phyloP scores from a whole-genome alignment of 169 alveolate species.

The Theileria annulata region DNA sequence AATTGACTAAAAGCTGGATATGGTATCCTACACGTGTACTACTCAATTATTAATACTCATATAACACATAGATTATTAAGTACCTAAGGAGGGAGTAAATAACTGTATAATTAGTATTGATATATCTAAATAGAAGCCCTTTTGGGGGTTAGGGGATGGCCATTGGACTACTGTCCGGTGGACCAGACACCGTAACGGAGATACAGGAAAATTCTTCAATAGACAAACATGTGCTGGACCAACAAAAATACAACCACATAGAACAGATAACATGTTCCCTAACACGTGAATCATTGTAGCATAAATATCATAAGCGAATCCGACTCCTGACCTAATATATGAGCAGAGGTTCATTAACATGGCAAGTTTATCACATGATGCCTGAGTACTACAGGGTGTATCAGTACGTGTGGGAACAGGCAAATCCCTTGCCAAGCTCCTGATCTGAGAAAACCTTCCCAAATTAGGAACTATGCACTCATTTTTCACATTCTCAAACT shows the following conservation, averaged over 20 bases:
- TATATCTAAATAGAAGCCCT: no score
- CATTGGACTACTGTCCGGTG: no score
- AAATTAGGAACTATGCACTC: slow-evolving; percentile 57
- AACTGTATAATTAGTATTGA: no score
- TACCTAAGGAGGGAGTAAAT: background rate
- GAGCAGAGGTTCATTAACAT: slow-evolving; percentile 74
- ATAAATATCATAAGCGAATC: slow-evolving; percentile 76
- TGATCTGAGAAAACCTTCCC: slow-evolving; percentile 56
- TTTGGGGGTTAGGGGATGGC: no score
- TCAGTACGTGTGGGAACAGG: slow-evolving; percentile 10
- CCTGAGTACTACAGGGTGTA: slow-evolving; percentile 51
- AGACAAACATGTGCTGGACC: slow-evolving; percentile 85
- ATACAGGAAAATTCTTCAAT: slow-evolving; percentile 82
- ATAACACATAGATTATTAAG: no score
- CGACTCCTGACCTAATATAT: slow-evolving; percentile 72
- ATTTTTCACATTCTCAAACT: slow-evolving; percentile 65
- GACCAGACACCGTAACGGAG: background rate
- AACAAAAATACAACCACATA: slow-evolving; percentile 83
- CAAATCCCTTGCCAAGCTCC: slow-evolving; percentile 14
- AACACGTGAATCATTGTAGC: slow-evolving; percentile 81
- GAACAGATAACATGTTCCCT: slow-evolving; percentile 79
- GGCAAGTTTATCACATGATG: slow-evolving; percentile 53
- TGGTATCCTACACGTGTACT: slow-evolving; percentile 86
- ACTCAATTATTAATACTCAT: background rate
- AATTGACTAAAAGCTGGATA: slow-evolving; percentile 82